phyloP scores from a whole-genome alignment of 495 filamentous ascomycete genomes.

The Aspergillus heteromorphus region DNA sequence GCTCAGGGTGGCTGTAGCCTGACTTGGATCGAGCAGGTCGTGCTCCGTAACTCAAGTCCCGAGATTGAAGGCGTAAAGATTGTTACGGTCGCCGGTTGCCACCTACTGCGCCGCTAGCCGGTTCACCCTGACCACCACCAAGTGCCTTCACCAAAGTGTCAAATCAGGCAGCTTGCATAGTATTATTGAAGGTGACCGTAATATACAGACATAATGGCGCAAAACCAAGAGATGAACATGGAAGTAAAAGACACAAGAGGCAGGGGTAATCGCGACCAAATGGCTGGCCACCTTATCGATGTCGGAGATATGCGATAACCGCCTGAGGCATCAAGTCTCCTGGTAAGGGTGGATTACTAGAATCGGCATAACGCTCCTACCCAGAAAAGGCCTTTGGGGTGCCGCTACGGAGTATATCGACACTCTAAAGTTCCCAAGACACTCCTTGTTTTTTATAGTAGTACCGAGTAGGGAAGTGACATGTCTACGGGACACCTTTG shows the following conservation, averaged over 20 bases:
- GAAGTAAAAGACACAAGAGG: not conserved
- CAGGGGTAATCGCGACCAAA: not conserved
- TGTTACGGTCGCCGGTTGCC: slow-evolving; percentile 15
- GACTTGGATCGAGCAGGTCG: not conserved
- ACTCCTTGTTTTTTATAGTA: no score
- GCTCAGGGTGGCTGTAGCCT: not conserved
- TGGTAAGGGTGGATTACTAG: not conserved
- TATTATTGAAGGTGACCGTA: not conserved
- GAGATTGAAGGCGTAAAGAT: slow-evolving; percentile 13
- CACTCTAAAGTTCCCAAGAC: no score
- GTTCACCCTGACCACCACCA: not conserved
- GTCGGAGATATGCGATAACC: not conserved
- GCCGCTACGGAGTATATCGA: no score
- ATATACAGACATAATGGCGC: not conserved
- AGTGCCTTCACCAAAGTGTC: not conserved
- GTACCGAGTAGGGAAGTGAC: no score
- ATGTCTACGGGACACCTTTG: no score
- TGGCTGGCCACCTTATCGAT: not conserved
- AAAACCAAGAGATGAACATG: not conserved
- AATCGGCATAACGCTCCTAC: no score
- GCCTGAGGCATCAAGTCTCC: not conserved
- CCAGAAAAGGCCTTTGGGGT: no score
- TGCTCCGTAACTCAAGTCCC: not conserved
- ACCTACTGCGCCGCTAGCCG: slow-evolving; percentile 6
- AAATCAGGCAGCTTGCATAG: not conserved